Base-by-base conservation (phyloP, 495 filamentous ascomycete genomes). In the Pseudomonodictys pantanalensis region DNA sequence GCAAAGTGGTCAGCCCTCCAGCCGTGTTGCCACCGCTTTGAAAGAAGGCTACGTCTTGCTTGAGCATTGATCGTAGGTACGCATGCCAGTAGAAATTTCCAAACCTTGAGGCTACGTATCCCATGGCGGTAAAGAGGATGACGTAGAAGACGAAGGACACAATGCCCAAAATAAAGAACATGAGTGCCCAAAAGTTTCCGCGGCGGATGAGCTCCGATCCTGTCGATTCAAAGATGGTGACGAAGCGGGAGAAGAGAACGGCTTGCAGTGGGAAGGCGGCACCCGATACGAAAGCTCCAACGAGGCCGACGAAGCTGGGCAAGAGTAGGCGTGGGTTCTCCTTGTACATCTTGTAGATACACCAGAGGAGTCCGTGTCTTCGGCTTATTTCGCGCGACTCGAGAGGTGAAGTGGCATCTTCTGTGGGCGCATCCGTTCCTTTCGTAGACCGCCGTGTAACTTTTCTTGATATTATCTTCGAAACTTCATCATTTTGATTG, bases 231-330 rank as follows among this genome's bases (percentile, higher is more conserved):
- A 67, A 58, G 4, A 47, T 30, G 6, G 64, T 52, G 32, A 73
- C 56, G 15, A 69, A 33, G 4, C 56, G 56, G 1, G 70, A 65
- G 54, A 74, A 71, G 48, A 74, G 39, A 39, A 69, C 26, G 15
- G 72, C 70, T 52, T 68, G 69, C 2, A 60, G 52, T 10, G 72
- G 69, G 49, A 63, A 74, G 4, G 50, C 22, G 4, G 8, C 43
- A 6, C 54, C 54, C 18, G 29, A 28, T 12, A 39, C 43, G 1
- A 57, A 8, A 22, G 43, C 54, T 3, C 18, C 23, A 1, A 41
- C 11, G 24, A 57, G 29, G 43, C n/a, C 18, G 38, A 33, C n/a
- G 22, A 49, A 39, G 44, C 11, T 57, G 7, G 44, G 43, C 43
- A 12, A 48, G 20, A 57, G 10, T 39, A 57, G 22, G 9, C 39